phyloP scores from a whole-genome alignment of 441 rosid genomes.

The Raphanus hybrid region DNA sequence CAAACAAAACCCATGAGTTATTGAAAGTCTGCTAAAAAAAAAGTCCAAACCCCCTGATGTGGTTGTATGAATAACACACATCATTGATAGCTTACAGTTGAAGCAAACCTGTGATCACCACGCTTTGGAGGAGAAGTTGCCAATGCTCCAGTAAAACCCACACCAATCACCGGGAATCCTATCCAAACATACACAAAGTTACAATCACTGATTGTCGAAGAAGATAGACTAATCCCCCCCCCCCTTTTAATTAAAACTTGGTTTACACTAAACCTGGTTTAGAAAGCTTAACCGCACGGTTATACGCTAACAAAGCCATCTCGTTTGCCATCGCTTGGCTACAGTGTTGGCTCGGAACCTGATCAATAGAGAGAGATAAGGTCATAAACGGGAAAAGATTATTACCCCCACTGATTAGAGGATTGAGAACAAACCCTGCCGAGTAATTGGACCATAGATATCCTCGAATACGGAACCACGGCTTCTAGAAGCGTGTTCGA shows the following conservation, averaged over 20 bases:
- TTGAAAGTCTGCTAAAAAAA: neutral
- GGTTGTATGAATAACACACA: neutral
- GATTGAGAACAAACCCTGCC: conserved; percentile 57
- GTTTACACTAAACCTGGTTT: conserved; percentile 56
- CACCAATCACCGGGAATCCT: conserved; percentile 85
- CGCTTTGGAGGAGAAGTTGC: conserved; percentile 67
- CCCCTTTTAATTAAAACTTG: neutral
- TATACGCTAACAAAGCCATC: conserved; percentile 84
- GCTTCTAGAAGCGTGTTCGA: conserved; percentile 84
- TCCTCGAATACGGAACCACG: conserved; percentile 73
- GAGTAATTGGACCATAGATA: conserved; percentile 71
- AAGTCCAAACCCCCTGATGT: neutral
- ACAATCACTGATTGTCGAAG: too few species aligned
- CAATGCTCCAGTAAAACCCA: conserved; percentile 89
- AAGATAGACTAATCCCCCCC: too few species aligned
- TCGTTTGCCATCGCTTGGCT: conserved; percentile 64
- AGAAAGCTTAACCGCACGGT: conserved; percentile 87
- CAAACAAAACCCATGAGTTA: too few species aligned
- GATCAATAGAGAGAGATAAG: neutral
- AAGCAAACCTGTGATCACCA: conserved; percentile 77
- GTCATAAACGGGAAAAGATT: neutral
- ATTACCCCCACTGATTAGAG: neutral
- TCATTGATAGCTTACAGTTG: neutral
- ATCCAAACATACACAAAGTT: conserved; percentile 31
- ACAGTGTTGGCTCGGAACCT: conserved; percentile 71